Evolutionary conservation across 371 early-diverging fungal species (phyloP).

Genomic region (Rhizopus stolonifer): DNA sequence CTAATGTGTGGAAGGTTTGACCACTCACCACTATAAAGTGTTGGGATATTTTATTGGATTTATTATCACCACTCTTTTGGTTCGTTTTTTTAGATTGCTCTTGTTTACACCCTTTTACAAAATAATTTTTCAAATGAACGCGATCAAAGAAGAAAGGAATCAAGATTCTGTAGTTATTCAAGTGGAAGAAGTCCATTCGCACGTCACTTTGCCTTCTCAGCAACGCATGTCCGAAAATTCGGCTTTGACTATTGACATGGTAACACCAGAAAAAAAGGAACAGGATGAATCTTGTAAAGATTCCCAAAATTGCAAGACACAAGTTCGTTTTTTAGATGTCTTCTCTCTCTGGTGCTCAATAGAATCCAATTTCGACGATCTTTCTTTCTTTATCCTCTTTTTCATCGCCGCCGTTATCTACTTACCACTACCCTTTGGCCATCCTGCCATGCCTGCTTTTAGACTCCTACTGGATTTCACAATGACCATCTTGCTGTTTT

Average conservation of each 20-base stretch:
- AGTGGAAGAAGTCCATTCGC: too few species aligned
- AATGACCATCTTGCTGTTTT: slow-evolving; percentile 18
- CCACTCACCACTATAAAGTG: slow-evolving; percentile 12
- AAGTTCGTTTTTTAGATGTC: too few species aligned
- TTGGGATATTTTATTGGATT: slow-evolving; percentile 20
- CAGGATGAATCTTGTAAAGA: too few species aligned
- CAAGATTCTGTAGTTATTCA: too few species aligned
- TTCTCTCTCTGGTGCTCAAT: slow-evolving; percentile 22
- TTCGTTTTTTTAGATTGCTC: slow-evolving; percentile 6
- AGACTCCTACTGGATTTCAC: slow-evolving; percentile 21
- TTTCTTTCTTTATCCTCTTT: slow-evolving; percentile 16
- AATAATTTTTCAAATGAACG: too few species aligned
- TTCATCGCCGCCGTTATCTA: slow-evolving; percentile 19
- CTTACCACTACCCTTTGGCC: slow-evolving; percentile 18
- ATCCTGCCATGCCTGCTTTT: slow-evolving; percentile 23
- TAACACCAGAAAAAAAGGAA: not conserved
- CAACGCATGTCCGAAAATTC: too few species aligned
- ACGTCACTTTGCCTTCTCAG: too few species aligned
- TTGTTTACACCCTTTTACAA: not conserved
- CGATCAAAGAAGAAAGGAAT: too few species aligned
- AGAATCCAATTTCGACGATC: slow-evolving; percentile 22
- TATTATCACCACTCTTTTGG: slow-evolving; percentile 12
- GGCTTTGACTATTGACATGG: too few species aligned
- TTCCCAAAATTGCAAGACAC: too few species aligned
- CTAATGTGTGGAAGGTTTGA: not conserved